These are phyloP conservation scores for Desmodesmus armatus DNA, from an alignment of 139 green algal species.

Conservation along the genomic window DNA sequence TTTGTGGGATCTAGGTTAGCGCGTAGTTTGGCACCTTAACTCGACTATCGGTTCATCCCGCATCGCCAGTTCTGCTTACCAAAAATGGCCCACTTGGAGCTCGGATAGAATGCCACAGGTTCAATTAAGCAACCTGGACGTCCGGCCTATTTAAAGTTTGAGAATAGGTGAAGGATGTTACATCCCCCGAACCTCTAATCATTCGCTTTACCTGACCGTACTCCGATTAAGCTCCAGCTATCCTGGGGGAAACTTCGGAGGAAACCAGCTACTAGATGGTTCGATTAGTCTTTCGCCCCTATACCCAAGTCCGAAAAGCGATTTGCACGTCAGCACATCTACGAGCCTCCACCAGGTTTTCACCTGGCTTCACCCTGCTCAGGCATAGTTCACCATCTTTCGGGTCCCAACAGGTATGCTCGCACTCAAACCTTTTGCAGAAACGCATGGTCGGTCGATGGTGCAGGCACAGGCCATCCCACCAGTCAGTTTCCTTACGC, in stretches of 20 bases:
- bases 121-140: constrained; percentile 88
- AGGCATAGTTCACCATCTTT: constrained; percentile 98
- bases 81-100: constrained; percentile 94
- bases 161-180: constrained; percentile 93
- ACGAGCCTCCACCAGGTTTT: constrained; percentile 96
- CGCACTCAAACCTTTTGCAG: constrained; percentile 91
- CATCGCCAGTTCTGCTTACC: constrained; percentile 98
- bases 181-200: constrained; percentile 91
- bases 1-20: constrained; percentile 97
- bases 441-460: constrained; percentile 92
- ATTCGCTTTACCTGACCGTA: constrained; percentile 95
- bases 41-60: constrained; percentile 94
- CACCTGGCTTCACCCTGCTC: constrained; percentile 94
- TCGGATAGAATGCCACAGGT: constrained; percentile 83
- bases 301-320: constrained; percentile 97
- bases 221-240: constrained; percentile 88
- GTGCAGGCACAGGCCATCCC: constrained; percentile 79
- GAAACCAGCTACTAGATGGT: constrained; percentile 97
- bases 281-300: constrained; percentile 99
- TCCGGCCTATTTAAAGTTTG: constrained; percentile 97
- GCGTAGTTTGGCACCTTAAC: constrained; percentile 91
- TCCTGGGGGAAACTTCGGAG: constrained; percentile 95
- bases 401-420: constrained; percentile 91
- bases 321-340: constrained; percentile 98
- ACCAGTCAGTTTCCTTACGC: constrained; percentile 92